These are phyloP conservation scores for Onygenales sp. DNA, from an alignment of 2,329 filamentous ascomycete species.

Conservation along the genomic window DNA sequence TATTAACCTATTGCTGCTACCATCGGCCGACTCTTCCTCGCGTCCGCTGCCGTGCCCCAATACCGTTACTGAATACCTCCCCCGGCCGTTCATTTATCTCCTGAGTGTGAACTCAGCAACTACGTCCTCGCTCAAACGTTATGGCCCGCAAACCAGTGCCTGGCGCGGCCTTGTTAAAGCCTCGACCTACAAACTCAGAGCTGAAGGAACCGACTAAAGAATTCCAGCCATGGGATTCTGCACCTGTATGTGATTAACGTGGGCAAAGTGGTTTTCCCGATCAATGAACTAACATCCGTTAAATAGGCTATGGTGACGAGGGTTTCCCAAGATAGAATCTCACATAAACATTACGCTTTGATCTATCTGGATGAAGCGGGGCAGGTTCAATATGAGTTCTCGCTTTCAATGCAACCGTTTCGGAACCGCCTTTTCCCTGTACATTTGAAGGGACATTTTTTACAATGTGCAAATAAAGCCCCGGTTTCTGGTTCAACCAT, in stretches of 20 bases:
- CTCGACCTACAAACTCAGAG: not conserved
- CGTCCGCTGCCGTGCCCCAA: too few species aligned
- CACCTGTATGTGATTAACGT: constrained; percentile 1
- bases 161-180: constrained; percentile 1
- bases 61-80: too few species aligned
- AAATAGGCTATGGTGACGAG: not conserved
- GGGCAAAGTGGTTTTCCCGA: not conserved
- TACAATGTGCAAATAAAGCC: not conserved
- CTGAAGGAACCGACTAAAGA: not conserved
- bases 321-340: not conserved
- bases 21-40: too few species aligned
- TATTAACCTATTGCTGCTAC: too few species aligned
- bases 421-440: not conserved
- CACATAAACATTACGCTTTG: not conserved
- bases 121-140: too few species aligned
- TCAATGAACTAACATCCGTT: not conserved
- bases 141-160: too few species aligned
- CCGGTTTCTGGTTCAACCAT: not conserved
- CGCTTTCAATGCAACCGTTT: constrained; percentile 1
- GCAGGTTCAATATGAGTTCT: not conserved
- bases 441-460: not conserved
- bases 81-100: too few species aligned
- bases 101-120: too few species aligned
- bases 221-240: constrained; percentile 4
- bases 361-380: constrained; percentile 2